Conservation (phyloP, 2,329 filamentous ascomycete genomes). For the Ascocoryne sarcoides region DNA sequence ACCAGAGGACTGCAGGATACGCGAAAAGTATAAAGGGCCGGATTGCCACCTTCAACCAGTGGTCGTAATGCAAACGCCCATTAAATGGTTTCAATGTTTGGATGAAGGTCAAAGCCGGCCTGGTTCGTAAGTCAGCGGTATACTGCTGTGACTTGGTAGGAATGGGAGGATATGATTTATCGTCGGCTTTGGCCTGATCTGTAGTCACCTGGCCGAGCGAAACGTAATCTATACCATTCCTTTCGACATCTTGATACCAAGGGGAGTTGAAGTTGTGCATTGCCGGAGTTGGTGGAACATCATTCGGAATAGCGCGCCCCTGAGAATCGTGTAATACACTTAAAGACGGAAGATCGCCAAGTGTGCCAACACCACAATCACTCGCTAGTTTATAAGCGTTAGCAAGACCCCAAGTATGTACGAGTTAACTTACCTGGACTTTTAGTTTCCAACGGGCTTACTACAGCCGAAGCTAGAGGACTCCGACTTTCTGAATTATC, state of each 20-base stretch:
- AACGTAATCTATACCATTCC: constrained; percentile 9
- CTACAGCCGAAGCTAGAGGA: neutral
- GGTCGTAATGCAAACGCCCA: constrained; percentile 68
- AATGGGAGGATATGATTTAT: neutral
- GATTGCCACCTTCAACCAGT: constrained; percentile 67
- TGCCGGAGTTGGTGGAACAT: constrained; percentile 24
- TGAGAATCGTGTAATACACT: too few relatives aligned
- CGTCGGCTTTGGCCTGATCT: neutral
- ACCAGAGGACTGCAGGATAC: constrained; percentile 88
- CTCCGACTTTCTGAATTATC: too few relatives aligned
- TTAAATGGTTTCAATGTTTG: constrained; percentile 71
- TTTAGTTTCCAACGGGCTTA: neutral
- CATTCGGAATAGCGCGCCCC: constrained; percentile 9
- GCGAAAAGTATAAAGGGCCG: constrained; percentile 79
- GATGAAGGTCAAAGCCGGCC: constrained; percentile 59
- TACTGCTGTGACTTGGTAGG: constrained; percentile 38
- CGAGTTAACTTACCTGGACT: neutral
- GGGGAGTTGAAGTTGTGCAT: constrained; percentile 33
- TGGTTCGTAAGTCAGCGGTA: constrained; percentile 59
- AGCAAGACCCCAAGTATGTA: too few relatives aligned
- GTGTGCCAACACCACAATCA: too few relatives aligned
- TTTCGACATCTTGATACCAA: constrained; percentile 24
- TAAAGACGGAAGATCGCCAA: too few relatives aligned
- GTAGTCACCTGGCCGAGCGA: too few relatives aligned
- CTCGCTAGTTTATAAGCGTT: too few relatives aligned